These are phyloP conservation scores for Neolentinus lepideus DNA, from an alignment of 1,284 basidiomycete species.

Conservation along the genomic window DNA sequence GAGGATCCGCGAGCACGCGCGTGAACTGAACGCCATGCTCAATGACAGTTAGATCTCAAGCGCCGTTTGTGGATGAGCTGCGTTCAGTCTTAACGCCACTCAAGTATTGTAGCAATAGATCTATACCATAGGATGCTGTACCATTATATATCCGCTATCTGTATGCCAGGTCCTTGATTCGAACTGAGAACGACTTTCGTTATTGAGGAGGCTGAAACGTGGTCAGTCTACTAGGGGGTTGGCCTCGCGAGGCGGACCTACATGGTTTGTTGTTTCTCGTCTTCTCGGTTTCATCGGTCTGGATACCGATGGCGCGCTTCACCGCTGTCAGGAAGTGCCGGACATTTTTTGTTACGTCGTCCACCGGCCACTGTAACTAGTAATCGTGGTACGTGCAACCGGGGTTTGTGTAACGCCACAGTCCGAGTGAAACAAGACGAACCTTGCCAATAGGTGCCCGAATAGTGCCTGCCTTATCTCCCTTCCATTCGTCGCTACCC, in stretches of 20 bases:
- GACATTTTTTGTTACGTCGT: conserved; percentile 77
- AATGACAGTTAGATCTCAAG: too few relatives aligned
- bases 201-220: conserved; percentile 65
- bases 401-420: too few relatives aligned
- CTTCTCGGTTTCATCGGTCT: conserved; percentile 34
- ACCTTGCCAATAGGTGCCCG: conserved; percentile 73
- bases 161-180: conserved; percentile 81
- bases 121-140: not conserved
- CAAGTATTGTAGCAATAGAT: not conserved
- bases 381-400: conserved; percentile 1
- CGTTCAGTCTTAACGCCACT: not conserved
- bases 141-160: conserved; percentile 46
- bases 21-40: too few relatives aligned
- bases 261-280: conserved; percentile 27
- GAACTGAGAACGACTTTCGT: conserved; percentile 78
- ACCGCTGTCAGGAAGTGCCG: conserved; percentile 76
- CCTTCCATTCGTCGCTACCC: conserved; percentile 89
- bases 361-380: conserved; percentile 67
- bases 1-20: not conserved
- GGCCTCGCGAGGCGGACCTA: too few relatives aligned
- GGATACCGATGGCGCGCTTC: conserved; percentile 66
- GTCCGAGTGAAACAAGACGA: too few relatives aligned
- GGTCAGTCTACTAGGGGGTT: too few relatives aligned
- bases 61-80: too few relatives aligned
- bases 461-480: conserved; percentile 84